Conservation (phyloP, 78 protist species). For the Dictyostelium intermedium region DNA sequence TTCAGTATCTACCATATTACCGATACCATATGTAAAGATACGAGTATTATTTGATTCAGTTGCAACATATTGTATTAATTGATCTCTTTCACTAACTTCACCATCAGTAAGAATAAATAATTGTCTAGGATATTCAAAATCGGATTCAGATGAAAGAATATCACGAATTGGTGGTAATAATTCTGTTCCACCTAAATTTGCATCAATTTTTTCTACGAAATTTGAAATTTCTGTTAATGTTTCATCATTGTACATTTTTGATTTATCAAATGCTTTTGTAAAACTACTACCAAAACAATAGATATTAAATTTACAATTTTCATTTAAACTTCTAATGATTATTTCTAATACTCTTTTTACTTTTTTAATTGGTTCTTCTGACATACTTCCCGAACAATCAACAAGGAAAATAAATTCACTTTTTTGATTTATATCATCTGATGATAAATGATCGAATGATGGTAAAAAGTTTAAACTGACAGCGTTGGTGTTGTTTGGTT, state of each 20-base stretch:
- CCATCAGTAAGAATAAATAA: slow-evolving; percentile 93
- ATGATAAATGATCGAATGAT: not conserved
- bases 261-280: not conserved
- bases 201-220: not conserved
- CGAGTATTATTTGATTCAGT: slow-evolving; percentile 58
- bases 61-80: slow-evolving; percentile 19
- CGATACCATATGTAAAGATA: slow-evolving; percentile 91
- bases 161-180: not conserved
- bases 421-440: slow-evolving; percentile 30
- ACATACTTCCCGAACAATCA: slow-evolving; percentile 27
- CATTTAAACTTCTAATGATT: slow-evolving; percentile 13
- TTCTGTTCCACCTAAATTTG: slow-evolving; percentile 61
- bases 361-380: not conserved
- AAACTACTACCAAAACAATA: not conserved
- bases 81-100: slow-evolving; percentile 78
- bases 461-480: slow-evolving; percentile 12
- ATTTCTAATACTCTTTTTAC: slow-evolving; percentile 22
- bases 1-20: slow-evolving; percentile 71
- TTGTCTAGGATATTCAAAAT: slow-evolving; percentile 81
- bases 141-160: not conserved
- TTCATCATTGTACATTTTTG: not conserved
- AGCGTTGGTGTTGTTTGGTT: not conserved
- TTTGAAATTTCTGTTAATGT: not conserved
- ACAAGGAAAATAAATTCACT: not conserved
- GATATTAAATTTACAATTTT: slow-evolving; percentile 6